Base-by-base conservation (phyloP, 202 grass and related monocot species). In the Setaria italica region DNA sequence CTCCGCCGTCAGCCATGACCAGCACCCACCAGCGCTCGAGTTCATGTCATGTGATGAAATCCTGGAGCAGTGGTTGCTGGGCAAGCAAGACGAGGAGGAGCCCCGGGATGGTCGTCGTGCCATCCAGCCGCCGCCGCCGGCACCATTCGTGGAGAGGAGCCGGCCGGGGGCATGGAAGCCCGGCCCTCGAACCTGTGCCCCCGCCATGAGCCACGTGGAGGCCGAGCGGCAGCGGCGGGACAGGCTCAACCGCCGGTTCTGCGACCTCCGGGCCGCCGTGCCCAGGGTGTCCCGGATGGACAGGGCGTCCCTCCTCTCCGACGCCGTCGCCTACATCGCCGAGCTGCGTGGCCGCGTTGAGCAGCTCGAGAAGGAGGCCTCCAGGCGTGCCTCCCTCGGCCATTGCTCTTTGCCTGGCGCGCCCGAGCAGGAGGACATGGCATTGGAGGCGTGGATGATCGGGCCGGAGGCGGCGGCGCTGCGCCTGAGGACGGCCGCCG, bases 171-270 rank as follows among this genome's bases (percentile, higher is more conserved):
- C 20, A 10, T 9, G 56, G 20, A 25, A 11, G n/a, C 56, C 8
- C 8, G n/a, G 56, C 20, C 20, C 56, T 7, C 20, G 56, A 20
- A 21, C 20, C 56, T 10, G 7, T 1, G 8, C n/a, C 39, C 42
- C 9, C 42, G 54, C 13, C 55, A 19, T 41, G 6, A 72, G 21
- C 69, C 42, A 72, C 69, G 43, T 72, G 45, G 69, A 72, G 69
- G 45, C 45, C 0, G 69, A 72, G 69, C 69, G 45, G 45, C n/a
- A 30, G 21, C 45, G 45, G n/a, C 43, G 69, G 6, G 69, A 72
- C 21, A 30, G 13, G 45, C 69, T 72, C 12, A 48, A 72, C n/a
- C 69, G 69, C 21, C 45, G n/a, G 11, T 72, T 72, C 69, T 72
- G 69, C 12, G 46, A 72, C 5, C 70, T 72, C 12, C 12, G 46